phyloP scores from a whole-genome alignment of 2,329 filamentous ascomycete species.

The Monilinia laxa region DNA sequence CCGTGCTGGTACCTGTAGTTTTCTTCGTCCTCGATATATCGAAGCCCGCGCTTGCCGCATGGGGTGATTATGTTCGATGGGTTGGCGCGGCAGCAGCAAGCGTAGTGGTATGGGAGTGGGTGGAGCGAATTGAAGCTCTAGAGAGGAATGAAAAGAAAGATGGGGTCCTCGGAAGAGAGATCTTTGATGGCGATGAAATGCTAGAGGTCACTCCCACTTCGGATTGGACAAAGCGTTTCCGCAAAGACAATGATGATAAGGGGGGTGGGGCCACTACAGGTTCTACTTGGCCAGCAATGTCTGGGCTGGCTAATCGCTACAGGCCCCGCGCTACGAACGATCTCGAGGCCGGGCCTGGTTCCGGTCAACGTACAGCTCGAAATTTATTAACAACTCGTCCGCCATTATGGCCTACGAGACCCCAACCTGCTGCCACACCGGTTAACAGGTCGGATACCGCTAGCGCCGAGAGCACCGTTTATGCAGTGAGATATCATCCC shows the following conservation, averaged over 20 bases:
- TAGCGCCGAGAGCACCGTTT: conserved; percentile 63
- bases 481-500: conserved; percentile 61
- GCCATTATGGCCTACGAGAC: conserved; percentile 53
- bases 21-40: conserved; percentile 75
- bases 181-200: conserved; percentile 75
- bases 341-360: conserved; percentile 29
- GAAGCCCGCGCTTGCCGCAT: conserved; percentile 66
- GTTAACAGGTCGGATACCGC: conserved; percentile 62
- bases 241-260: conserved; percentile 27
- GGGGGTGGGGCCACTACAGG: conserved; percentile 31
- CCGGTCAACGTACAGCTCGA: conserved; percentile 22
- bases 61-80: conserved; percentile 77
- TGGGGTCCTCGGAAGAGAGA: conserved; percentile 66
- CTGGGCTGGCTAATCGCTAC: conserved; percentile 36
- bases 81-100: conserved; percentile 72
- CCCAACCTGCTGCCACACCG: conserved; percentile 55
- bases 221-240: conserved; percentile 45
- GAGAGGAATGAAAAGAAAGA: conserved; percentile 29
- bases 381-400: conserved; percentile 30
- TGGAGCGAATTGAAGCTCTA: conserved; percentile 69
- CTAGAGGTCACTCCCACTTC: conserved; percentile 61
- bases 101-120: conserved; percentile 82
- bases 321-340: conserved; percentile 31
- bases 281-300: conserved; percentile 48
- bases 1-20: conserved; percentile 68